phyloP scores from a whole-genome alignment of 139 green algal genomes.

The Zygnema circumcarinatum region DNA sequence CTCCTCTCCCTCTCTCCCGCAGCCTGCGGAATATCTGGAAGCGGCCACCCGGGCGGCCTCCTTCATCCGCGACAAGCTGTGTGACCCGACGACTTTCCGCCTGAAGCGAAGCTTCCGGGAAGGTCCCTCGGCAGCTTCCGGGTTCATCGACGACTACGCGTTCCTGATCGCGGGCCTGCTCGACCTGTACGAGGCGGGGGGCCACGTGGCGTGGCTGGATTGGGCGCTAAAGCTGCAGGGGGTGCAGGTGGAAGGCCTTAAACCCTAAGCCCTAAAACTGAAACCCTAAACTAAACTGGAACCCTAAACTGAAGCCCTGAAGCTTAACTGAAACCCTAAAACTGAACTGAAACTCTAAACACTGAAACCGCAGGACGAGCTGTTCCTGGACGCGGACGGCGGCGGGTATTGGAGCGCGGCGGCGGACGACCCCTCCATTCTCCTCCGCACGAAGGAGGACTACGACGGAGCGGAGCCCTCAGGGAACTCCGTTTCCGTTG shows the following conservation, averaged over 20 bases:
- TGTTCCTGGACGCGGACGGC: constrained; percentile 79
- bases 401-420: constrained; percentile 78
- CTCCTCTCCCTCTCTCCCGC: background rate
- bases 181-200: constrained; percentile 78
- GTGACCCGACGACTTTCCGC: constrained; percentile 62
- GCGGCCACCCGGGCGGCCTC: constrained; percentile 59
- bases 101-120: constrained; percentile 77
- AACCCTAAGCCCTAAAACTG: constrained; percentile 10
- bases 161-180: constrained; percentile 77
- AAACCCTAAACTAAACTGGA: no score
- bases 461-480: constrained; percentile 89
- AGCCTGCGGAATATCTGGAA: constrained; percentile 70
- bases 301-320: background rate
- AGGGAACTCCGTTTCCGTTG: constrained; percentile 73
- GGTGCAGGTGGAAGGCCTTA: constrained; percentile 47
- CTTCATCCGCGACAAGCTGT: constrained; percentile 79
- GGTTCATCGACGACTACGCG: constrained; percentile 84
- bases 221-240: constrained; percentile 83
- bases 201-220: constrained; percentile 74
- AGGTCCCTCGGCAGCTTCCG: constrained; percentile 62
- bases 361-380: constrained; percentile 78
- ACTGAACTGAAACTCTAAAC: no score
- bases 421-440: constrained; percentile 68
- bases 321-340: no score
- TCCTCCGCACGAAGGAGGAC: constrained; percentile 81